Percentiles rank a stretch among this genome's conserved stretches.
phyloP scores from a whole-genome alignment of 176 grass and related monocot genomes.

The Bothriochloa decipiens region DNA sequence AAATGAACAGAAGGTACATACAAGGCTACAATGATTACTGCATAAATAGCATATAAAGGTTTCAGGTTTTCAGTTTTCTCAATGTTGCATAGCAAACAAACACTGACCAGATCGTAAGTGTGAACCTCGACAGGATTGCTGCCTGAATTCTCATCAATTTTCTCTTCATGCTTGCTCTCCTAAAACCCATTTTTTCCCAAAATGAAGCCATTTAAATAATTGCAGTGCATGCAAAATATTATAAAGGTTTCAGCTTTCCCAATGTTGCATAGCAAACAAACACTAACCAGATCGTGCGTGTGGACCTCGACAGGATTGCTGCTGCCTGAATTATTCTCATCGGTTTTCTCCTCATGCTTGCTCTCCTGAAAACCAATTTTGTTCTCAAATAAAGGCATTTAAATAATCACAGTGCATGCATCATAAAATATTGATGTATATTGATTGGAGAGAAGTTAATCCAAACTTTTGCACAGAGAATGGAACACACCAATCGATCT shows the following conservation, averaged over 20 bases:
- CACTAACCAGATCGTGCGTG: background rate
- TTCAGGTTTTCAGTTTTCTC: too few species aligned
- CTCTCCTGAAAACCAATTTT: background rate
- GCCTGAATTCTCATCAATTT: background rate
- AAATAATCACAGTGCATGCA: background rate
- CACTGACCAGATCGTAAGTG: background rate
- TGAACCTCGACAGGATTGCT: too few species aligned
- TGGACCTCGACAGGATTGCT: too few species aligned
- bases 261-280: background rate
- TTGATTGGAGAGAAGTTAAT: background rate
- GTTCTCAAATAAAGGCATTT: background rate
- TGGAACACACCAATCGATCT: constrained; percentile 35
- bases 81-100: background rate
- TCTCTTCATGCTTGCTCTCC: background rate
- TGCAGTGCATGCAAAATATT: background rate
- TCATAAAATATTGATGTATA: background rate
- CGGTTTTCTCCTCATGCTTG: background rate
- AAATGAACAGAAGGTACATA: background rate
- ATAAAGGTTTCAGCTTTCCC: background rate
- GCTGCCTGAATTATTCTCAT: background rate
- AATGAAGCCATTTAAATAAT: background rate
- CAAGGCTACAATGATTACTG: too few species aligned
- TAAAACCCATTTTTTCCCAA: background rate
- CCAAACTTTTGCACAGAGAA: background rate
- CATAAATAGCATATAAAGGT: too few species aligned